Evolutionary conservation across 1,139 yeast species (phyloP).

Genomic region (Debaryomyces udenii): DNA sequence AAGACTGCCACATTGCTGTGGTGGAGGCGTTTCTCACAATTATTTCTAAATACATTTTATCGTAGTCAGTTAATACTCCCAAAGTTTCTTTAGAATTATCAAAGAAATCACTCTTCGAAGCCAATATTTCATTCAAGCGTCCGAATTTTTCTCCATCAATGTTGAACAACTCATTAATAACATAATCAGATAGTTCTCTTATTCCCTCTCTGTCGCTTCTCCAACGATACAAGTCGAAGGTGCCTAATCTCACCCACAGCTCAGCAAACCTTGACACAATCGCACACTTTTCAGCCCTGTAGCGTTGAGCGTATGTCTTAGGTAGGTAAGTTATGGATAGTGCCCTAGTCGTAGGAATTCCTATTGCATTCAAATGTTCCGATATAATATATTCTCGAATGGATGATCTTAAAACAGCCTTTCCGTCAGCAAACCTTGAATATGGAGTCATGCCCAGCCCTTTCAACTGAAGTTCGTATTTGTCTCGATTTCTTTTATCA

Average conservation of each 20-base stretch:
- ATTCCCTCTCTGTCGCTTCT: constrained; percentile 70
- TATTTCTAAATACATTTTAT: constrained; percentile 69
- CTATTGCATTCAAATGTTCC: constrained; percentile 78
- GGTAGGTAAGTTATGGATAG: constrained; percentile 74
- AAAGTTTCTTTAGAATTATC: constrained; percentile 20
- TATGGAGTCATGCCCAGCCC: constrained; percentile 93
- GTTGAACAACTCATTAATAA: constrained; percentile 66
- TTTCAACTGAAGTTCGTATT: constrained; percentile 77
- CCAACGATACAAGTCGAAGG: constrained; percentile 83
- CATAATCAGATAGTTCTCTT: constrained; percentile 67
- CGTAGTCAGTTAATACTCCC: constrained; percentile 62
- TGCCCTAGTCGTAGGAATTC: constrained; percentile 87
- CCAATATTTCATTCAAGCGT: constrained; percentile 25
- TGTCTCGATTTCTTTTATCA: constrained; percentile 27
- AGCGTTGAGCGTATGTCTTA: constrained; percentile 73
- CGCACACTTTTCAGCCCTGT: constrained; percentile 78
- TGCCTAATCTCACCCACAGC: constrained; percentile 85
- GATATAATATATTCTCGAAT: constrained; percentile 86
- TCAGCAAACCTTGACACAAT: constrained; percentile 83
- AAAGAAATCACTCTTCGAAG: constrained; percentile 25
- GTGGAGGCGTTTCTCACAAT: constrained; percentile 72
- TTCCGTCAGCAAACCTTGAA: constrained; percentile 95
- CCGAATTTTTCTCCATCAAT: constrained; percentile 38
- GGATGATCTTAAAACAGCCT: constrained; percentile 86
- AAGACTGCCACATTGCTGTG: constrained; percentile 86